Evolutionary conservation across 805 yeast genomes (phyloP).

Genomic region (Metschnikowia santaceciliae): DNA sequence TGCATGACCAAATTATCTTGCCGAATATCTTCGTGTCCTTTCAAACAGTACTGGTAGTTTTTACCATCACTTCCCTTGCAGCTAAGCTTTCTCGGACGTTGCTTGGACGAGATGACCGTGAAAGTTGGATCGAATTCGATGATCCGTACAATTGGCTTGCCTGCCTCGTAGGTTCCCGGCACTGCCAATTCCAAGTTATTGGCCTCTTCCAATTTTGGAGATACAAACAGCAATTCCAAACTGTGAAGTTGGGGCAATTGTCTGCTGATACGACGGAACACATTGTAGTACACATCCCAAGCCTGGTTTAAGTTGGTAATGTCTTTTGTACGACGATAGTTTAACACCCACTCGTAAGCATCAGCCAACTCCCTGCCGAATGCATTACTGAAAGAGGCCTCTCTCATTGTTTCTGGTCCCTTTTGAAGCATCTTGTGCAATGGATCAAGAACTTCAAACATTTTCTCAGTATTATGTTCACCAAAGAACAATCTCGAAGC

Average conservation of each 20-base stretch:
- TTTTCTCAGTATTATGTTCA: slow-evolving; percentile 89
- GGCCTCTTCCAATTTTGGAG: slow-evolving; percentile 82
- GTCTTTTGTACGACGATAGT: slow-evolving; percentile 81
- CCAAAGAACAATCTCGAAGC: slow-evolving; percentile 92
- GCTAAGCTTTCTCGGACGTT: slow-evolving; percentile 83
- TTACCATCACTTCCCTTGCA: slow-evolving; percentile 89
- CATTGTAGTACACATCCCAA: slow-evolving; percentile 94
- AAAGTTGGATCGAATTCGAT: slow-evolving; percentile 75
- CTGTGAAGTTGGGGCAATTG: slow-evolving; percentile 84
- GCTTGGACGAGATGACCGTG: slow-evolving; percentile 88
- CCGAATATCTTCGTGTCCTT: slow-evolving; percentile 97
- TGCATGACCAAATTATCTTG: slow-evolving; percentile 99
- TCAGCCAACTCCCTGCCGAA: slow-evolving; percentile 91
- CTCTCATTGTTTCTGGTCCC: slow-evolving; percentile 91
- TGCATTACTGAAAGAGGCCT: slow-evolving; percentile 85
- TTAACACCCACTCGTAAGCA: slow-evolving; percentile 90
- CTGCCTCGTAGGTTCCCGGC: slow-evolving; percentile 90
- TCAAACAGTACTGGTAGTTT: slow-evolving; percentile 74
- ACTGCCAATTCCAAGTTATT: slow-evolving; percentile 80
- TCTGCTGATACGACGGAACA: slow-evolving; percentile 84
- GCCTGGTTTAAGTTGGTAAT: slow-evolving; percentile 90
- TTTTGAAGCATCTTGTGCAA: slow-evolving; percentile 77
- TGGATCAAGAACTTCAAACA: slow-evolving; percentile 89
- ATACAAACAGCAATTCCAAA: slow-evolving; percentile 86
- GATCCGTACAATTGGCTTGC: slow-evolving; percentile 72